A percentile compares a stretch with the other conserved stretches of the same genome.
phyloP scores from a whole-genome alignment of 176 grass and related monocot species.

The Hordeum vulgare region DNA sequence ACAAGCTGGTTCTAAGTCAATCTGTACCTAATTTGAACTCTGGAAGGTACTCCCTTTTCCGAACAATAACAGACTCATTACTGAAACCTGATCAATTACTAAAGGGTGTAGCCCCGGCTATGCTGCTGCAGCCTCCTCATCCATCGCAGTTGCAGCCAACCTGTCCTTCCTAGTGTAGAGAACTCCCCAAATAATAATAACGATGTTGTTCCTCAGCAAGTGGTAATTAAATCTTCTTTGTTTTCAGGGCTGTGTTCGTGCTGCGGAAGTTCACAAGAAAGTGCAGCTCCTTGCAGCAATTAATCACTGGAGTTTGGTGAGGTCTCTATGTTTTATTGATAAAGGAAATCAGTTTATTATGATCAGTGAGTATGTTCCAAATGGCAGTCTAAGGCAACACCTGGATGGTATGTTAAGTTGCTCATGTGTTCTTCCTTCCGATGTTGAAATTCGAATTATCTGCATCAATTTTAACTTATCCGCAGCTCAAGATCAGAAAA shows the following conservation, averaged over 20 bases:
- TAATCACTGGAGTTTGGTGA: constrained; percentile 59
- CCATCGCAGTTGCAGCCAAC: background rate
- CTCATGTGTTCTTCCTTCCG: background rate
- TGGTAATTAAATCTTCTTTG: constrained; percentile 1
- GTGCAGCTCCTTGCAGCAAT: constrained; percentile 42
- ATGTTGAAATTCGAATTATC: background rate
- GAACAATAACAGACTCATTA: background rate
- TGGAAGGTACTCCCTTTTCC: background rate
- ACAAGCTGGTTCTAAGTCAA: background rate
- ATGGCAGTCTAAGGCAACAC: constrained; percentile 63
- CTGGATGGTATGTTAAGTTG: constrained; percentile 44
- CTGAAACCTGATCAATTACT: background rate
- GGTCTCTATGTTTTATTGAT: constrained; percentile 37
- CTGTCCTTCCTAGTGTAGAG: background rate
- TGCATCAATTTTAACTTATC: constrained; percentile 13
- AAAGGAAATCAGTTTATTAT: constrained; percentile 57
- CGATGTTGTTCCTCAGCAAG: background rate
- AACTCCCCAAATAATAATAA: background rate
- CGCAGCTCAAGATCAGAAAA: constrained; percentile 31
- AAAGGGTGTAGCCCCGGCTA: background rate
- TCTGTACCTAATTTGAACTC: background rate
- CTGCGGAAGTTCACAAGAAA: constrained; percentile 32
- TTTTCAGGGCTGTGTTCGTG: constrained; percentile 30
- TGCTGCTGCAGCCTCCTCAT: background rate
- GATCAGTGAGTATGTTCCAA: constrained; percentile 61